Percentiles rank a stretch among this genome's conserved stretches.
phyloP scores from a whole-genome alignment of 2,329 filamentous ascomycete species.

The Colletotrichum musae region DNA sequence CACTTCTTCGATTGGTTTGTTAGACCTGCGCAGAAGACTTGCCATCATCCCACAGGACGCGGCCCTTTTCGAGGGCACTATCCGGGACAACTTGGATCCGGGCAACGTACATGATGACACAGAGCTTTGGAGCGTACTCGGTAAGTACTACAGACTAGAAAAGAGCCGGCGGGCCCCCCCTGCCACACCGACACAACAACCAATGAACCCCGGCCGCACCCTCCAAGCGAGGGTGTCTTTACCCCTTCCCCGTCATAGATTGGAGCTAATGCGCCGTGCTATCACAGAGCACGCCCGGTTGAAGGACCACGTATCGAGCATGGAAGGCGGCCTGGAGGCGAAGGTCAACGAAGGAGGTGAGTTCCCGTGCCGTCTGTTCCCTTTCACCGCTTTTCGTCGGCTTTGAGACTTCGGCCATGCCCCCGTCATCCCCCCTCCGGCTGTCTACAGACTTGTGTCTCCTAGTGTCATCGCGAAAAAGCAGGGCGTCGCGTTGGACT shows the following conservation, averaged over 20 bases:
- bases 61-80: slow-evolving; percentile 91
- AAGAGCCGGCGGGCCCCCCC: not conserved
- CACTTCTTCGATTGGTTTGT: slow-evolving; percentile 89
- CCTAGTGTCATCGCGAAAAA: slow-evolving; percentile 39
- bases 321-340: slow-evolving; percentile 92
- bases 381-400: slow-evolving; percentile 47
- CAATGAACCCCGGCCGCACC: slow-evolving; percentile 36
- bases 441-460: slow-evolving; percentile 45
- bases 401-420: slow-evolving; percentile 37
- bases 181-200: slow-evolving; percentile 23
- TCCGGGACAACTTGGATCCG: slow-evolving; percentile 96
- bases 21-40: slow-evolving; percentile 89
- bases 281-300: slow-evolving; percentile 87
- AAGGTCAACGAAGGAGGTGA: slow-evolving; percentile 93
- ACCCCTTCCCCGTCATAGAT: slow-evolving; percentile 35
- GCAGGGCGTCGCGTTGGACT: slow-evolving; percentile 14
- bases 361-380: slow-evolving; percentile 51
- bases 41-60: slow-evolving; percentile 99
- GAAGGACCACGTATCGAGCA: slow-evolving; percentile 88
- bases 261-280: slow-evolving; percentile 55
- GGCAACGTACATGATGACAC: slow-evolving; percentile 96
- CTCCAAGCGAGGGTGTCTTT: slow-evolving; percentile 21
- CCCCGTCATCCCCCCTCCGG: slow-evolving; percentile 47
- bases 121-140: slow-evolving; percentile 94
- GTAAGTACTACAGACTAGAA: slow-evolving; percentile 66